These are phyloP conservation scores for Pigoraptor vietnamica DNA, from an alignment of 78 protist genomes.

Conservation along the genomic window DNA sequence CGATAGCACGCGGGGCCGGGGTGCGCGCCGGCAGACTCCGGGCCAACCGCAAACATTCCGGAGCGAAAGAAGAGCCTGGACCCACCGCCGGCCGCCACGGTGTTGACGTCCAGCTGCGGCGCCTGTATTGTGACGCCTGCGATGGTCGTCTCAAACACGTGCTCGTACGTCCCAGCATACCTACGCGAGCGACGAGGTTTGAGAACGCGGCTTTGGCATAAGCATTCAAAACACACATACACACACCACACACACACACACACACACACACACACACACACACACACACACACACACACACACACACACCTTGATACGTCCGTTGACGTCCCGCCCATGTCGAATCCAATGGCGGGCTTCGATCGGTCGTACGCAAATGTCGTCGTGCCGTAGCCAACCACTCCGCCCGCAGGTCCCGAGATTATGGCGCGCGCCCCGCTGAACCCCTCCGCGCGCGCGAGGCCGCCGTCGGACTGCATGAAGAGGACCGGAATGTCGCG, in stretches of 20 bases:
- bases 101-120: conserved; percentile 87
- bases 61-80: conserved; percentile 62
- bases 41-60: conserved; percentile 83
- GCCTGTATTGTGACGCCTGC: conserved; percentile 90
- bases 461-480: conserved; percentile 95
- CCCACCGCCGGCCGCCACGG: conserved; percentile 97
- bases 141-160: conserved; percentile 73
- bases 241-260: too few species aligned
- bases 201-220: background rate
- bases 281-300: background rate
- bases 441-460: conserved; percentile 70
- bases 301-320: conserved; percentile 66
- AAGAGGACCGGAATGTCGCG: conserved; percentile 62
- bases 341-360: conserved; percentile 56
- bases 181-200: background rate
- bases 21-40: conserved; percentile 82
- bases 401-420: conserved; percentile 94
- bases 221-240: background rate
- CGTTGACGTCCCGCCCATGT: conserved; percentile 97
- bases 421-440: conserved; percentile 80
- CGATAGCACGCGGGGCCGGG: conserved; percentile 94
- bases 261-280: background rate
- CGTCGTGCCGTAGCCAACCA: conserved; percentile 85
- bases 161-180: conserved; percentile 65
- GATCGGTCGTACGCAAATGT: conserved; percentile 25